Evolutionary conservation across 2,329 filamentous ascomycete species (phyloP).

Genomic region (Amylocarpus encephaloides): DNA sequence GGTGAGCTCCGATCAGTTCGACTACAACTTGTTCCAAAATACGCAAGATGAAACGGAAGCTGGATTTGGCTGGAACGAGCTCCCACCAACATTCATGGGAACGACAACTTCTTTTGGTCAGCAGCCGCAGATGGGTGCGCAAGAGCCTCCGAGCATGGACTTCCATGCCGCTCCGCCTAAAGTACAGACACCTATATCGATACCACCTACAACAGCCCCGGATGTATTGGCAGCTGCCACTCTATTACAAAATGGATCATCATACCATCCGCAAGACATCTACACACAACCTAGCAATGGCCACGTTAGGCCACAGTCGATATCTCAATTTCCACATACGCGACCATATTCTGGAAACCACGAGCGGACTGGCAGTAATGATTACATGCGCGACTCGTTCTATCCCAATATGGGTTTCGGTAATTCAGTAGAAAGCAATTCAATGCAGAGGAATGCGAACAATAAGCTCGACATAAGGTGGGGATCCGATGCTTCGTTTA

Average conservation of each 20-base stretch:
- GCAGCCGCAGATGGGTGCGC: constrained; percentile 20
- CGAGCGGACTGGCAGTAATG: constrained; percentile 12
- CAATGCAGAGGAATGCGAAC: constrained; percentile 14
- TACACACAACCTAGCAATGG: constrained; percentile 14
- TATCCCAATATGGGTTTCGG: constrained; percentile 28
- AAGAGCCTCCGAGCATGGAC: constrained; percentile 16
- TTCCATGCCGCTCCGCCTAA: constrained; percentile 20
- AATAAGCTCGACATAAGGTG: constrained; percentile 47
- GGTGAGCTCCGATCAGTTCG: constrained; percentile 46
- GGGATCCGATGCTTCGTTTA: constrained; percentile 64
- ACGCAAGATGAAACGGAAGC: constrained; percentile 43
- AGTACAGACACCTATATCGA: constrained; percentile 8
- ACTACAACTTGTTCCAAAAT: constrained; percentile 39
- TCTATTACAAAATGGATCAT: constrained; percentile 38
- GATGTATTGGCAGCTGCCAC: constrained; percentile 57
- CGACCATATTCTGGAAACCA: constrained; percentile 10
- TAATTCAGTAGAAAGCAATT: constrained; percentile 6
- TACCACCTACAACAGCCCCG: constrained; percentile 33
- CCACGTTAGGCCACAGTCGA: constrained; percentile 22
- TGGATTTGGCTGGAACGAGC: constrained; percentile 47
- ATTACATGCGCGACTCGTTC: constrained; percentile 21
- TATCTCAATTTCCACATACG: constrained; percentile 18
- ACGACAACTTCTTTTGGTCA: constrained; percentile 58
- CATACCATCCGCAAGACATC: constrained; percentile 19
- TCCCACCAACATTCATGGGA: constrained; percentile 61